A percentile compares a stretch with the other conserved stretches of the same genome.
phyloP scores from a whole-genome alignment of 306 rosid genomes.

The Gleditsia sinensis region DNA sequence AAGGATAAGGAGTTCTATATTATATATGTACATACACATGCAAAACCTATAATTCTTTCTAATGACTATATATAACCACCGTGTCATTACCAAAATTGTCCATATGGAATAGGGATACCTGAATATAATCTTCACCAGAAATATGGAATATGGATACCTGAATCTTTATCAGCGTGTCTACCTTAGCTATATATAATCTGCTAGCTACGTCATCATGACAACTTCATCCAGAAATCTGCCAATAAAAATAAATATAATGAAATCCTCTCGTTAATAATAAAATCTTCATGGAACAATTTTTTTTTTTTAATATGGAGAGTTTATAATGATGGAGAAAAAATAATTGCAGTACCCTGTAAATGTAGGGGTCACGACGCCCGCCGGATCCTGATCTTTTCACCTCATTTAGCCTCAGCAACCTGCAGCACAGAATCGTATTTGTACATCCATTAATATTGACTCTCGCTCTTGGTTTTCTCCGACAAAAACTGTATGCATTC shows the following conservation, averaged over 20 bases:
- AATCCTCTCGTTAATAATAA: background rate
- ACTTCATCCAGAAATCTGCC: constrained; percentile 39
- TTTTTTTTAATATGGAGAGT: too few species aligned
- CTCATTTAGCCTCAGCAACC: constrained; percentile 54
- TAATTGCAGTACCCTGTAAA: constrained; percentile 48
- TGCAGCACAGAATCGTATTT: constrained; percentile 27
- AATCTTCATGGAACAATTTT: too few species aligned
- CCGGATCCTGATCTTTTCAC: constrained; percentile 68
- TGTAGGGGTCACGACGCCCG: constrained; percentile 64
- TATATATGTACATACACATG: too few species aligned
- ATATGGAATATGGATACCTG: constrained; percentile 9
- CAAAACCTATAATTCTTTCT: background rate
- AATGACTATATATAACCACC: constrained; percentile 31
- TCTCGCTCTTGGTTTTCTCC: background rate
- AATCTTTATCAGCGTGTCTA: constrained; percentile 22
- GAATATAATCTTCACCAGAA: background rate
- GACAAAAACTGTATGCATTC: background rate
- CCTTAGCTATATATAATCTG: constrained; percentile 1
- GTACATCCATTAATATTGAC: too few species aligned
- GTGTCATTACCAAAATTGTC: constrained; percentile 33
- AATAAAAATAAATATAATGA: background rate
- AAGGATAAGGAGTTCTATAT: background rate
- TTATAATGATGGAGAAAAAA: background rate
- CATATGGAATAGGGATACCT: constrained; percentile 39
- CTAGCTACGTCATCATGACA: constrained; percentile 15